phyloP scores from a whole-genome alignment of 768 basidiomycete species.

The Leccinum barrowsii region DNA sequence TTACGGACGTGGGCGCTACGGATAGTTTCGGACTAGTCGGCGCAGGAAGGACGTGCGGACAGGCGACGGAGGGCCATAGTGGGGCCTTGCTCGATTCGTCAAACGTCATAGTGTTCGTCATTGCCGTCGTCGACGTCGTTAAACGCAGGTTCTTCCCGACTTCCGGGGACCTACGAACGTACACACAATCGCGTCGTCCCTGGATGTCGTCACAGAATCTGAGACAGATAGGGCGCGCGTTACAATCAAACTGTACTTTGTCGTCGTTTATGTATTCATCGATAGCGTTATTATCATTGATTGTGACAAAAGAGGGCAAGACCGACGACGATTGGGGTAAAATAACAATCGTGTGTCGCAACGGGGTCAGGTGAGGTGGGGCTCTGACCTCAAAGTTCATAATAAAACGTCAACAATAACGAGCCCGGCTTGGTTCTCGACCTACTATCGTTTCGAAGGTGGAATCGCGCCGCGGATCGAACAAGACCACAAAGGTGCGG shows the following conservation, averaged over 20 bases:
- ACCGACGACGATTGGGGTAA: constrained; percentile 4
- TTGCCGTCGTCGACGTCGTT: not conserved
- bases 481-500: not conserved
- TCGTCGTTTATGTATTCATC: not conserved
- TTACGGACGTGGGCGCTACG: not conserved
- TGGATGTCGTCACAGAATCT: not conserved
- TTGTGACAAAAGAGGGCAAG: not conserved
- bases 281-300: not conserved
- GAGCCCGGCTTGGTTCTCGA: not conserved
- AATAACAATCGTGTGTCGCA: not conserved
- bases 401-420: not conserved
- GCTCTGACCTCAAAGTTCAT: not conserved
- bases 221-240: not conserved
- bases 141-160: not conserved
- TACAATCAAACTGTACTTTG: not conserved
- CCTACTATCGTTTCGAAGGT: not conserved
- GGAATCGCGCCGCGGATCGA: not conserved
- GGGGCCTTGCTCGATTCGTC: not conserved
- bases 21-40: not conserved
- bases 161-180: not conserved
- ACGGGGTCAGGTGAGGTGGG: not conserved
- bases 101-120: not conserved
- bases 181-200: not conserved
- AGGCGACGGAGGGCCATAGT: constrained; percentile 10
- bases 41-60: not conserved